Conservation (phyloP, 352 stramenopile species). For the Globisporangium heterothallicum region DNA sequence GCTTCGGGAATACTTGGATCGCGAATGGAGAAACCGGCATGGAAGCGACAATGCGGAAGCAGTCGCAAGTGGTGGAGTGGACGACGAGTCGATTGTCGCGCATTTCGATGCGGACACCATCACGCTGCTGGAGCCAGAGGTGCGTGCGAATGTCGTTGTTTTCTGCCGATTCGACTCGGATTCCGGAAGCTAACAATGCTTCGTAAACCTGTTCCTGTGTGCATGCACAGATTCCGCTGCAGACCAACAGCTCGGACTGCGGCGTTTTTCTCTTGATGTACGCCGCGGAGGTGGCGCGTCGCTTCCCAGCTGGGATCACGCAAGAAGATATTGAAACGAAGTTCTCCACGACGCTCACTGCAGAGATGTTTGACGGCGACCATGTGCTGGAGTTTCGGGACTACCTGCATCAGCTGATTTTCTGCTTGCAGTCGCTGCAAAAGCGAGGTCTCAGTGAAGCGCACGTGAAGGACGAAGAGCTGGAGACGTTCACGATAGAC, state of each 20-base stretch:
- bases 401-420: conserved; percentile 73
- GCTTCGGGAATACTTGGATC: conserved; percentile 86
- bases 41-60: conserved; percentile 1
- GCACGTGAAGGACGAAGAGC: conserved; percentile 46
- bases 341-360: conserved; percentile 35
- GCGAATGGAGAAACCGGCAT: conserved; percentile 47
- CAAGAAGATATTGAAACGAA: conserved; percentile 49
- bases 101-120: conserved; percentile 42
- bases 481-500: conserved; percentile 56
- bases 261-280: conserved; percentile 85
- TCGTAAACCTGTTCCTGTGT: conserved; percentile 11
- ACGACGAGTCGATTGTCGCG: conserved; percentile 21
- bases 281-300: conserved; percentile 49
- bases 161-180: not conserved
- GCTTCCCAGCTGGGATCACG: conserved; percentile 49
- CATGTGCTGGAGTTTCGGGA: conserved; percentile 73
- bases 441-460: conserved; percentile 35
- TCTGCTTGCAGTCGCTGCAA: conserved; percentile 58
- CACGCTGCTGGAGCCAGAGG: conserved; percentile 65
- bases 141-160: conserved; percentile 23
- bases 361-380: conserved; percentile 58
- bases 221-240: conserved; percentile 75
- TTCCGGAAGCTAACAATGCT: not conserved
- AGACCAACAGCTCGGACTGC: conserved; percentile 93
- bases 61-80: too few relatives aligned